Evolutionary conservation across 805 yeast genomes (phyloP).

Genomic region (Nematodospora valgi): DNA sequence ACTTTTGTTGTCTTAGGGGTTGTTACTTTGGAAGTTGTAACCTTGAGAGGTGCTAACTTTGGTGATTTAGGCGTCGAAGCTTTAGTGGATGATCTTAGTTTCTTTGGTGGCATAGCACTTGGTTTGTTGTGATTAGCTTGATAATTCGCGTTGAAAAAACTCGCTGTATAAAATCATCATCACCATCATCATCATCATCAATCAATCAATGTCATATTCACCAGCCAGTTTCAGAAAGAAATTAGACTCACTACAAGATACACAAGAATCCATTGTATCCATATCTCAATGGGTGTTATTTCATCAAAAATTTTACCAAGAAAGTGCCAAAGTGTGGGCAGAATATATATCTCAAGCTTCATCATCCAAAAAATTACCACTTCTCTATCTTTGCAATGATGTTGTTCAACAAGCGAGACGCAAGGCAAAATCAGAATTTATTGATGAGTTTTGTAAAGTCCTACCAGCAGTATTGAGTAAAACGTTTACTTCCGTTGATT

Average conservation of each 20-base stretch:
- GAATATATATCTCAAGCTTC: slow-evolving; percentile 18
- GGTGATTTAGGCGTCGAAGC: no score
- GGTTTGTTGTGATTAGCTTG: no score
- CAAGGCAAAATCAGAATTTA: slow-evolving; percentile 55
- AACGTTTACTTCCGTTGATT: slow-evolving; percentile 28
- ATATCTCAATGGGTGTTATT: slow-evolving; percentile 46
- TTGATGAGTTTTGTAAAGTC: slow-evolving; percentile 52
- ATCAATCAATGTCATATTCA: no score
- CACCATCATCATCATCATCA: no score
- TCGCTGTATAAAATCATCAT: no score
- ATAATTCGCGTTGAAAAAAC: no score
- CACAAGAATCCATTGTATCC: slow-evolving; percentile 45
- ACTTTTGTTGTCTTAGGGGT: no score
- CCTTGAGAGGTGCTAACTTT: no score
- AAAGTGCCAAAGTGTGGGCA: slow-evolving; percentile 36
- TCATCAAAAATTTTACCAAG: slow-evolving; percentile 39
- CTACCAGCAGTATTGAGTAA: slow-evolving; percentile 40
- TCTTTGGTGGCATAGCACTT: no score
- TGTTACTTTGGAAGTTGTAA: no score
- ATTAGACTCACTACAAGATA: slow-evolving; percentile 36
- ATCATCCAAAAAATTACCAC: slow-evolving; percentile 44
- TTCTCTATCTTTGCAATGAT: slow-evolving; percentile 75
- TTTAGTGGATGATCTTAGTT: no score
- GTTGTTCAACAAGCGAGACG: slow-evolving; percentile 76
- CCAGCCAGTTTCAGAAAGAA: slow-evolving; percentile 37